These are phyloP conservation scores for Lipomyces spencermartinsiae DNA, from an alignment of 805 yeast species.

Conservation along the genomic window DNA sequence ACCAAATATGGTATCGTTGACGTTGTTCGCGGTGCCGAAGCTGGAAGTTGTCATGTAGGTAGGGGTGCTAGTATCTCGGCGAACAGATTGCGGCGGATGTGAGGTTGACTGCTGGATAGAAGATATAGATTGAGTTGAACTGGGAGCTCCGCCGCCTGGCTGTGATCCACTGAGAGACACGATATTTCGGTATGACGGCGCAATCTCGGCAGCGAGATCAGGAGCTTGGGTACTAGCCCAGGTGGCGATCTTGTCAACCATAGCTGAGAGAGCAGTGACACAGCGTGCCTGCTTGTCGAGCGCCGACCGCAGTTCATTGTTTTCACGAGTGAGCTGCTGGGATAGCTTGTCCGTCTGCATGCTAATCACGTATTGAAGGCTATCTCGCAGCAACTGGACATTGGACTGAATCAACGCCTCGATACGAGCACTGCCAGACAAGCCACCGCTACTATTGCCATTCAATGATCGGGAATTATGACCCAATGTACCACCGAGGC, in stretches of 20 bases:
- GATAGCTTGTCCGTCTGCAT: conserved; percentile 26
- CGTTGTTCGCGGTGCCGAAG: background rate
- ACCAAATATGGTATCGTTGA: conserved; percentile 8
- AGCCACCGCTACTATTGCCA: background rate
- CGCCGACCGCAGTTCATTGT: conserved; percentile 20
- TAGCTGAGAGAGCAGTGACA: conserved; percentile 17
- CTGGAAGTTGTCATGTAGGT: background rate
- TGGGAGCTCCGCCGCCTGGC: conserved; percentile 10
- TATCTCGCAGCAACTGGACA: conserved; percentile 22
- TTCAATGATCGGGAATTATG: background rate
- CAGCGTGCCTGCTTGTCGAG: conserved; percentile 27
- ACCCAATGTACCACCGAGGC: background rate
- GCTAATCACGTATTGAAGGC: conserved; percentile 25
- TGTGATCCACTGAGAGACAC: conserved; percentile 10
- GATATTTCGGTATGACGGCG: conserved; percentile 11
- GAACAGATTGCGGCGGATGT: conserved; percentile 5
- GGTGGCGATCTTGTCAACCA: conserved; percentile 26
- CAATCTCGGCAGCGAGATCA: conserved; percentile 19
- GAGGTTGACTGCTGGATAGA: conserved; percentile 12
- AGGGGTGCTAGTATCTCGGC: background rate
- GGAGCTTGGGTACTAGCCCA: conserved; percentile 27
- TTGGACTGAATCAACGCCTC: conserved; percentile 22
- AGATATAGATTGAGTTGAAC: conserved; percentile 5
- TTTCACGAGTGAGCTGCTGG: conserved; percentile 26
- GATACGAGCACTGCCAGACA: conserved; percentile 3